Evolutionary conservation across 2,329 filamentous ascomycete species (phyloP).

Genomic region (Ophiostoma ulmi): DNA sequence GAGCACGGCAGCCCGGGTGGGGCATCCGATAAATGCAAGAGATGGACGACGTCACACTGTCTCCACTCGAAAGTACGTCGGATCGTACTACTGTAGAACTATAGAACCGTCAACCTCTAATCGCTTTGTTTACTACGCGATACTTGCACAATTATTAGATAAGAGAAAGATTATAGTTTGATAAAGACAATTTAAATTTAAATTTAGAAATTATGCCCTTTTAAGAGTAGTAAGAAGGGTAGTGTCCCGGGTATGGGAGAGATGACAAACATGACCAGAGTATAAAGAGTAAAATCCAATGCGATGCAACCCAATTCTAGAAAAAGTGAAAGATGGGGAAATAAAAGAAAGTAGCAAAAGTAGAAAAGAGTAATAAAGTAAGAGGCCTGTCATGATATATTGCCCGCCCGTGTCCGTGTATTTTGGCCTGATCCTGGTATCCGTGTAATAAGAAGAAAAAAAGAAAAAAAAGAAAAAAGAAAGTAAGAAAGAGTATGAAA

Average conservation of each 20-base stretch:
- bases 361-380: not conserved
- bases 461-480: not conserved
- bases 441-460: not conserved
- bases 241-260: not conserved
- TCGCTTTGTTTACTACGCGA: not conserved
- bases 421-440: constrained; percentile 13
- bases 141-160: not conserved
- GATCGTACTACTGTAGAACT: not conserved
- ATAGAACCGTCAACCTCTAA: not conserved
- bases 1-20: constrained; percentile 7
- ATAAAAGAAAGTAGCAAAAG: not conserved
- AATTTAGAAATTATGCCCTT: not conserved
- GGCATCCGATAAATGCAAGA: constrained; percentile 6
- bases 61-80: not conserved
- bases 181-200: not conserved
- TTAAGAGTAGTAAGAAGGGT: not conserved
- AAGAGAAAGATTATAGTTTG: not conserved
- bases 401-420: constrained; percentile 3
- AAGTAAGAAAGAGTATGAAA: not conserved
- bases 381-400: not conserved
- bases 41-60: not conserved
- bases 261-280: not conserved
- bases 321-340: not conserved
- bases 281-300: not conserved
- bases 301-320: constrained; percentile 9